These are phyloP conservation scores for Mortierella sp. DNA, from an alignment of 371 early-diverging fungal genomes.

Conservation along the genomic window DNA sequence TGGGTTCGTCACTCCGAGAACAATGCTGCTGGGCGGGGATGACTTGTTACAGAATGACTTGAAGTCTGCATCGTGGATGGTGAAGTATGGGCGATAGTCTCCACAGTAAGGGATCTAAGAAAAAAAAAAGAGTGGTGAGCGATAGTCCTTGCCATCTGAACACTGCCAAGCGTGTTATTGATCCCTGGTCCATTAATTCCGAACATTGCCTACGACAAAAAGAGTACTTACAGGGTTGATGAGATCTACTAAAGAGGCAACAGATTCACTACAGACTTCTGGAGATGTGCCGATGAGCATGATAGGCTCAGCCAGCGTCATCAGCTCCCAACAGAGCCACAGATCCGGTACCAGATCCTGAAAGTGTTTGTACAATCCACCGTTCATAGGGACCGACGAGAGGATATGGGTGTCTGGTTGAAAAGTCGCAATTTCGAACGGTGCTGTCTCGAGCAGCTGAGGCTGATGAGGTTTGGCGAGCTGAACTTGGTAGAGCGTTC, in stretches of 20 bases:
- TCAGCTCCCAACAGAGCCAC: slow-evolving; percentile 95
- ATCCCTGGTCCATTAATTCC: too few relatives aligned
- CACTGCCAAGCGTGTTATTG: not conserved
- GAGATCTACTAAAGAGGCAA: slow-evolving; percentile 87
- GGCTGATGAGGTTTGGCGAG: slow-evolving; percentile 82
- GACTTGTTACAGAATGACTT: slow-evolving; percentile 74
- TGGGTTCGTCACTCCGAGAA: slow-evolving; percentile 96
- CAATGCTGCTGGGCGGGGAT: slow-evolving; percentile 83
- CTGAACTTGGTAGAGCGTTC: slow-evolving; percentile 73
- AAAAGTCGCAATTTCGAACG: slow-evolving; percentile 74
- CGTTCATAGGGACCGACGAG: slow-evolving; percentile 73
- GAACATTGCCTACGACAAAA: not conserved
- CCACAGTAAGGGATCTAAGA: slow-evolving; percentile 90
- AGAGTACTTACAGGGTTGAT: slow-evolving; percentile 85
- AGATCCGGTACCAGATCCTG: slow-evolving; percentile 81
- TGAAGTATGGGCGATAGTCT: slow-evolving; percentile 96
- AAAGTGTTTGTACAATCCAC: slow-evolving; percentile 82
- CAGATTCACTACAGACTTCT: slow-evolving; percentile 86
- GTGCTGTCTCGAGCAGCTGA: slow-evolving; percentile 84
- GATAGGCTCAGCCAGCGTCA: slow-evolving; percentile 93
- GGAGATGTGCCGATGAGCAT: slow-evolving; percentile 92
- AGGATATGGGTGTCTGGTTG: slow-evolving; percentile 81
- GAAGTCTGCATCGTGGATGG: slow-evolving; percentile 95
- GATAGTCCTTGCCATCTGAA: not conserved
- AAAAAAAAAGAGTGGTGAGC: not conserved